Conservation (phyloP, 176 grass and related monocot genomes). For the Typha latifolia region DNA sequence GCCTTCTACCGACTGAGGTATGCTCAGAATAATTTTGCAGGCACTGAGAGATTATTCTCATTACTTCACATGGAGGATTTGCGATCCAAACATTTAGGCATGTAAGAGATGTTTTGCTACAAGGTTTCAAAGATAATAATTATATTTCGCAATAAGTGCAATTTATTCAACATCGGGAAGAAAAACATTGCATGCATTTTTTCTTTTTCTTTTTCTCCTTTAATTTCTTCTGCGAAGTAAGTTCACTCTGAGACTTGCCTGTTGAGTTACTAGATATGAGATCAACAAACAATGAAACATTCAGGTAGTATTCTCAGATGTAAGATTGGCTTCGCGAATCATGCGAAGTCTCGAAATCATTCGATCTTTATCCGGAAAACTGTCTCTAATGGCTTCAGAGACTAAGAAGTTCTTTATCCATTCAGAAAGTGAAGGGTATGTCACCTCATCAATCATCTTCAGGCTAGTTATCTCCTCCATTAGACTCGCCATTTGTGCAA, state of each 20-base stretch:
- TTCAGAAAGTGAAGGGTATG: conserved; percentile 10
- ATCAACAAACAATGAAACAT: neutral
- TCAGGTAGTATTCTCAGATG: neutral
- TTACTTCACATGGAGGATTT: too few relatives aligned
- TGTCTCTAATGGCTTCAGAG: conserved; percentile 5
- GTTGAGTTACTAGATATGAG: neutral
- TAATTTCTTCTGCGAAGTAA: neutral
- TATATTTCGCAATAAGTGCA: neutral
- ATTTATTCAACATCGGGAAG: neutral
- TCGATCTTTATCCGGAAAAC: conserved; percentile 12
- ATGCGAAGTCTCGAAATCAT: conserved; percentile 7
- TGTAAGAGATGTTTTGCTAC: neutral
- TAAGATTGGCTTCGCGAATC: conserved; percentile 11
- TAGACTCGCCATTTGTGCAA: conserved; percentile 12
- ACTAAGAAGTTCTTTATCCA: conserved; percentile 30
- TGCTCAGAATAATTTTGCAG: too few relatives aligned
- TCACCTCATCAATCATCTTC: conserved; percentile 9
- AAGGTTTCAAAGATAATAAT: neutral
- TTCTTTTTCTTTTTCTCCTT: too few relatives aligned
- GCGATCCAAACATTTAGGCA: neutral
- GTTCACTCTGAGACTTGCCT: neutral
- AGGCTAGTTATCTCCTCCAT: conserved; percentile 1
- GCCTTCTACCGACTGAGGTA: too few relatives aligned
- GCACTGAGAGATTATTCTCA: too few relatives aligned
- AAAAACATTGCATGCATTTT: neutral